These are phyloP conservation scores for Scheffersomyces illinoinensis DNA, from an alignment of 1,139 yeast species.

Conservation along the genomic window DNA sequence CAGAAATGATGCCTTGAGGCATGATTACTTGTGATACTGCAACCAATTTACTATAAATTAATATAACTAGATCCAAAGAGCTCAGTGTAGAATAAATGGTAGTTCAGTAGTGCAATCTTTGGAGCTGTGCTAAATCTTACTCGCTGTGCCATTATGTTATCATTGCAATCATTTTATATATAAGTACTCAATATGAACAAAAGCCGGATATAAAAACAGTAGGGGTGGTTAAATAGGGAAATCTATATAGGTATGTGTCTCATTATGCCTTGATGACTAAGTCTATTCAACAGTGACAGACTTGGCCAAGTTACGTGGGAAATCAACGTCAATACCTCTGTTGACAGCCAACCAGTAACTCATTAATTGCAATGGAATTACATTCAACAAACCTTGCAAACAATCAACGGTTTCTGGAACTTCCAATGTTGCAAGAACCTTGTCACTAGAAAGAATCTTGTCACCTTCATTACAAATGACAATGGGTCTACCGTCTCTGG, in stretches of 20 bases:
- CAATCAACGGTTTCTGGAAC: conserved; percentile 97
- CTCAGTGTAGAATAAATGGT: background rate
- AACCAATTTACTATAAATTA: background rate
- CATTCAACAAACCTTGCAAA: conserved; percentile 93
- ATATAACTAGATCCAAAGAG: background rate
- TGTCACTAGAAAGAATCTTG: conserved; percentile 51
- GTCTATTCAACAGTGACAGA: conserved; percentile 89
- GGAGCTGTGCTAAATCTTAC: background rate
- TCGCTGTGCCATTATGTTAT: no score
- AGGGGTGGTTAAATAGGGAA: background rate
- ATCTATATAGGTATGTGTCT: background rate
- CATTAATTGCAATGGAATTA: conserved; percentile 93
- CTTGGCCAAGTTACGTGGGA: conserved; percentile 98
- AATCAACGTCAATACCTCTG: conserved; percentile 96
- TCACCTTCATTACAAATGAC: conserved; percentile 91
- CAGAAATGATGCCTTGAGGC: background rate
- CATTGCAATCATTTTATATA: background rate
- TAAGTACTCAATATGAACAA: background rate
- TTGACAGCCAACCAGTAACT: conserved; percentile 96
- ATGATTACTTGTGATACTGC: background rate
- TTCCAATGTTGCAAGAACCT: conserved; percentile 70
- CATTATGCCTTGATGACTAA: background rate
- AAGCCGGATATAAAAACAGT: background rate
- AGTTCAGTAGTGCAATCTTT: background rate
- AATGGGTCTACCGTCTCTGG: conserved; percentile 97